Percentiles rank a stretch among this genome's conserved stretches.
Evolutionary conservation across 2,329 filamentous ascomycete genomes (phyloP).

Genomic region (Cytospora piceicola): DNA sequence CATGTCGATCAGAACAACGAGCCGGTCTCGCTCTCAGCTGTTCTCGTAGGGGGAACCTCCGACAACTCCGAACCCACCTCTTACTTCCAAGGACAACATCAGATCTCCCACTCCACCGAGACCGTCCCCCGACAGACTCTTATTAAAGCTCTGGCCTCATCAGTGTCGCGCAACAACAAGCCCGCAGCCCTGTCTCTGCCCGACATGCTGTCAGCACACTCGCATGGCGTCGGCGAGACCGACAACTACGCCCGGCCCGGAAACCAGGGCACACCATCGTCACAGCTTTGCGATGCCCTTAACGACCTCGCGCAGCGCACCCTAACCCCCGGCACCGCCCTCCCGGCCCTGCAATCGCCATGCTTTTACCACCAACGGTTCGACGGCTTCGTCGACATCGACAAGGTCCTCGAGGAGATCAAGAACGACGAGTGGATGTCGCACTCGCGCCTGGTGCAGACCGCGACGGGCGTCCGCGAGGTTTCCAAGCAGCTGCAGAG

Average conservation of each 20-base stretch:
- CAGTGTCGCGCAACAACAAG: slow-evolving; percentile 59
- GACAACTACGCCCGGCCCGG: slow-evolving; percentile 44
- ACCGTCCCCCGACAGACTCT: slow-evolving; percentile 77
- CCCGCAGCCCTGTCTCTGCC: slow-evolving; percentile 66
- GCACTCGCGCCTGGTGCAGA: slow-evolving; percentile 92
- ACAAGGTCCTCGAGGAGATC: slow-evolving; percentile 94
- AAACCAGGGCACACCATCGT: slow-evolving; percentile 51
- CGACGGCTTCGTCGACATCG: slow-evolving; percentile 92
- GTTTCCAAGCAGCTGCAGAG: slow-evolving; percentile 94
- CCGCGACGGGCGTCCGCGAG: slow-evolving; percentile 90
- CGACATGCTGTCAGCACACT: slow-evolving; percentile 58
- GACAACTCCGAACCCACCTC: slow-evolving; percentile 38
- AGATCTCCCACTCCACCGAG: slow-evolving; percentile 63
- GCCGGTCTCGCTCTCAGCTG: slow-evolving; percentile 26
- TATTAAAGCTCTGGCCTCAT: slow-evolving; percentile 77
- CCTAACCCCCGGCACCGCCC: slow-evolving; percentile 52
- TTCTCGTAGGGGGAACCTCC: slow-evolving; percentile 33
- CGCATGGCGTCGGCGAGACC: slow-evolving; percentile 36
- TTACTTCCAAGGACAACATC: slow-evolving; percentile 45
- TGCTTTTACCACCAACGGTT: slow-evolving; percentile 99
- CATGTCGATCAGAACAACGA: slow-evolving; percentile 30
- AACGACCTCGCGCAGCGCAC: slow-evolving; percentile 54
- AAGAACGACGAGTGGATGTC: slow-evolving; percentile 87
- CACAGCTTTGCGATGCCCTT: slow-evolving; percentile 66
- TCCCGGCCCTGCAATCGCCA: slow-evolving; percentile 80